Percentiles rank a stretch among this genome's conserved stretches.
Evolutionary conservation across 257 asterid genomes (phyloP).

Genomic region (Solanum piurae): DNA sequence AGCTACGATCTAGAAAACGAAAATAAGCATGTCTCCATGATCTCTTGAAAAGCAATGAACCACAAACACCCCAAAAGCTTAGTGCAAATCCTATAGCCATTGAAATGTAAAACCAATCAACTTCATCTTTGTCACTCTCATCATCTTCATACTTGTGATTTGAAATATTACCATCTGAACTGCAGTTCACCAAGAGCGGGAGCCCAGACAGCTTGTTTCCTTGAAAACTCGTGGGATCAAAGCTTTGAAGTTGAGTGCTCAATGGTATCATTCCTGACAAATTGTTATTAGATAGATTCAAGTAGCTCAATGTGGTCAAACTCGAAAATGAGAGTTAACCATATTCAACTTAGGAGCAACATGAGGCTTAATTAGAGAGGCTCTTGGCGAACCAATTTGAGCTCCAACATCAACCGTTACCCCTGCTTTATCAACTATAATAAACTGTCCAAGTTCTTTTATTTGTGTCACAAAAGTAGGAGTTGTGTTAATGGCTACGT

Average conservation of each 20-base stretch:
- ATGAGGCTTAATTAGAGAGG: too few relatives aligned
- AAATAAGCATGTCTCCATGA: neutral
- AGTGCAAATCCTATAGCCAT: constrained; percentile 8
- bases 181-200: neutral
- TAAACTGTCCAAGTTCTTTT: too few relatives aligned
- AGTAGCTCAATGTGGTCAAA: neutral
- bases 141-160: neutral
- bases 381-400: too few relatives aligned
- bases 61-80: neutral
- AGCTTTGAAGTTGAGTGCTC: constrained; percentile 8
- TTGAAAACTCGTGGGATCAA: neutral
- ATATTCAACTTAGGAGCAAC: too few relatives aligned
- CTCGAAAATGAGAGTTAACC: neutral
- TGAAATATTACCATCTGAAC: neutral
- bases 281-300: constrained; percentile 7
- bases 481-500: too few relatives aligned
- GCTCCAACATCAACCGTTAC: too few relatives aligned
- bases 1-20: neutral
- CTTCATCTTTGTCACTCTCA: neutral
- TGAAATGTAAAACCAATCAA: constrained; percentile 3
- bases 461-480: too few relatives aligned
- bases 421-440: too few relatives aligned
- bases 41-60: neutral
- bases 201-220: too few relatives aligned
- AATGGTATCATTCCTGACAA: constrained; percentile 2